Conservation (phyloP, 2,329 filamentous ascomycete species). For the Hymenotorrendiella dingleyae region DNA sequence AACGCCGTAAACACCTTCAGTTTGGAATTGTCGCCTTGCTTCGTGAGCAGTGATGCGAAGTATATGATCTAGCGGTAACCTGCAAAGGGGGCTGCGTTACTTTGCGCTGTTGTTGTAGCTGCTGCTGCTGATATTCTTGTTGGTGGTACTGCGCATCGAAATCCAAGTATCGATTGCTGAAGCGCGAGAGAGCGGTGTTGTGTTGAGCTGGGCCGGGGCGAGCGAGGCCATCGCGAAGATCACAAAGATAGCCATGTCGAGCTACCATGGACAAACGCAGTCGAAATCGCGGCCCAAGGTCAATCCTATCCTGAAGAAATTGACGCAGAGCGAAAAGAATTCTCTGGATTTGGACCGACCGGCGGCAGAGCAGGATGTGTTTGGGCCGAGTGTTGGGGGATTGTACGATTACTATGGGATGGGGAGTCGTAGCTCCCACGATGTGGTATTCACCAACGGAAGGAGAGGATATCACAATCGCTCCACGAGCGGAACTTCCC, state of each 20-base stretch:
- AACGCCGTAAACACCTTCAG: neutral
- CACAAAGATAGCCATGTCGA: too few relatives aligned
- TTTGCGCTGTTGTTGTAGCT: neutral
- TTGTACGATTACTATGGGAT: conserved; percentile 29
- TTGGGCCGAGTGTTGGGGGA: conserved; percentile 33
- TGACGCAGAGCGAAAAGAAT: conserved; percentile 48
- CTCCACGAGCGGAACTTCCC: conserved; percentile 49
- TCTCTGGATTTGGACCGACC: conserved; percentile 56
- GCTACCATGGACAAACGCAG: conserved; percentile 20
- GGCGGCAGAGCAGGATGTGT: conserved; percentile 48
- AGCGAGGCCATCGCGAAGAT: too few relatives aligned
- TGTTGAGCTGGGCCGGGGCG: too few relatives aligned
- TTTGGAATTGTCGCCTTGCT: neutral
- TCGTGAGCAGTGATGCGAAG: conserved; percentile 14
- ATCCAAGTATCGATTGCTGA: neutral
- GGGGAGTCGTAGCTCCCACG: conserved; percentile 25
- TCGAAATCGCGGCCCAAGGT: conserved; percentile 26
- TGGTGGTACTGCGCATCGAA: neutral
- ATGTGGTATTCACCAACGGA: conserved; percentile 21
- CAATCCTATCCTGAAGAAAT: conserved; percentile 58
- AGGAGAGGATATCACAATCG: conserved; percentile 41
- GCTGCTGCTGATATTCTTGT: conserved; percentile 2
- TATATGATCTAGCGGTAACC: conserved; percentile 18
- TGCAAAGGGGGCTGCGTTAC: conserved; percentile 6
- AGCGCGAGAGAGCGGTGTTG: too few relatives aligned